Base-by-base conservation (phyloP, 192 early-diverging fungal genomes). In the Backusella tarrabulga region DNA sequence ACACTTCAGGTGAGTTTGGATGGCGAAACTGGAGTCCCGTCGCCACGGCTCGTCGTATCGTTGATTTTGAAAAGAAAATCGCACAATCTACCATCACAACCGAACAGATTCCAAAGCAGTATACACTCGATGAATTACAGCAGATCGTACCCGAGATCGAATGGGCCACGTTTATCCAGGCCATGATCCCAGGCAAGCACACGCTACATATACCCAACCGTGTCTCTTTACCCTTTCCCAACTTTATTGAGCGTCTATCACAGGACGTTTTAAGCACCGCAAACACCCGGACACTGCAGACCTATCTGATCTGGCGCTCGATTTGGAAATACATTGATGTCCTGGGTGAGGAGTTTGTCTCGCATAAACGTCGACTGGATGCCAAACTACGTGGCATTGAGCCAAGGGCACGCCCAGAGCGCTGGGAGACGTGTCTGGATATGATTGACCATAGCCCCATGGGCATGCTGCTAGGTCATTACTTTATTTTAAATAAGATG, bases 51-150 rank as follows among this genome's bases (percentile, higher is more conserved):
- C 80, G 84, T 68, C 80, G 81, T 23, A 88, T 92, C 72, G 86
- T 91, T 41, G 86, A 85, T n/a, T 89, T 92, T 72, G 91, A 92
- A 78, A 87, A 80, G 34, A 67, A 80, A 9, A 34, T 92, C 34
- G 91, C 90, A 0, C 77, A 80, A 63, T 36, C 71, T 19, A 32
- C 52, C 21, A 7, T 50, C 6, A 50, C 46, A 19, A 50, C 46
- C 6, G 46, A 50, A 6, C 46, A 50, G 46, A 17, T 50, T 26
- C 72, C 72, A 8, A 46, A 77, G 34, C 32, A 50, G 21, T 77
- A 52, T 50, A 34, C 68, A 9, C 32, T 77, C 0, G n/a, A 77
- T 6, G 42, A 77, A 8, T n/a, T 77, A 1, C 68, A 77, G 17
- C 1, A 40, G 2, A 11, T n/a, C 0, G 67, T 44, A 14, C 76